These are phyloP conservation scores for Eutrema japonicum DNA, from an alignment of 345 rosid species.

Conservation along the genomic window DNA sequence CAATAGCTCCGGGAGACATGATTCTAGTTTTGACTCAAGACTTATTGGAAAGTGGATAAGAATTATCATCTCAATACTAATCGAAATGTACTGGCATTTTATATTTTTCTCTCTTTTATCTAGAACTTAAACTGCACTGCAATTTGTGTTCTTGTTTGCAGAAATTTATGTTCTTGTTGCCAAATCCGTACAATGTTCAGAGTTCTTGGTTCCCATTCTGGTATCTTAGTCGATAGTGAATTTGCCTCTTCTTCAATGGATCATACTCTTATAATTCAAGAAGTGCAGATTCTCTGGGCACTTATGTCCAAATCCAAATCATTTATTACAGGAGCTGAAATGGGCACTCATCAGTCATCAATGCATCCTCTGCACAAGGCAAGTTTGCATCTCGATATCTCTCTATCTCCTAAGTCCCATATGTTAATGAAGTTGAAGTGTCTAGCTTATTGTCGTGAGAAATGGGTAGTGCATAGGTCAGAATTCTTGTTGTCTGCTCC, in stretches of 20 bases:
- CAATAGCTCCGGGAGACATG: constrained; percentile 27
- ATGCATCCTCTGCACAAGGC: not conserved
- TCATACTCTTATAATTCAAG: not conserved
- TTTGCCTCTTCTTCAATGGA: not conserved
- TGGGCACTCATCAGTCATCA: not conserved
- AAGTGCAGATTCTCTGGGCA: not conserved
- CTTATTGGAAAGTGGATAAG: constrained; percentile 1
- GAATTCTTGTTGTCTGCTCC: too few species aligned
- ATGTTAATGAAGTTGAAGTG: too few species aligned
- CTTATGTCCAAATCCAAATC: not conserved
- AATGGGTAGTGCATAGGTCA: too few species aligned
- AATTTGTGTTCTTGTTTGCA: not conserved
- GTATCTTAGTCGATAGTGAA: not conserved
- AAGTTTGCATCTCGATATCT: not conserved
- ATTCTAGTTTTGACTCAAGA: not conserved
- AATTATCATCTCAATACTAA: constrained; percentile 7
- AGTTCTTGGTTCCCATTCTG: not conserved
- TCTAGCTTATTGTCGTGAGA: too few species aligned
- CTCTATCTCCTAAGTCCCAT: too few species aligned
- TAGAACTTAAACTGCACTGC: not conserved
- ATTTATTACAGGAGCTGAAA: not conserved
- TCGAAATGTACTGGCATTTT: not conserved
- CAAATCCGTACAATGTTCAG: constrained; percentile 2
- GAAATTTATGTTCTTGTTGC: not conserved
- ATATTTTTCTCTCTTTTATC: constrained; percentile 1